Evolutionary conservation across 129 eudicot genomes (phyloP), one percentile per base, ranked within the genome.

Genomic region (Solidago caesia): DNA sequence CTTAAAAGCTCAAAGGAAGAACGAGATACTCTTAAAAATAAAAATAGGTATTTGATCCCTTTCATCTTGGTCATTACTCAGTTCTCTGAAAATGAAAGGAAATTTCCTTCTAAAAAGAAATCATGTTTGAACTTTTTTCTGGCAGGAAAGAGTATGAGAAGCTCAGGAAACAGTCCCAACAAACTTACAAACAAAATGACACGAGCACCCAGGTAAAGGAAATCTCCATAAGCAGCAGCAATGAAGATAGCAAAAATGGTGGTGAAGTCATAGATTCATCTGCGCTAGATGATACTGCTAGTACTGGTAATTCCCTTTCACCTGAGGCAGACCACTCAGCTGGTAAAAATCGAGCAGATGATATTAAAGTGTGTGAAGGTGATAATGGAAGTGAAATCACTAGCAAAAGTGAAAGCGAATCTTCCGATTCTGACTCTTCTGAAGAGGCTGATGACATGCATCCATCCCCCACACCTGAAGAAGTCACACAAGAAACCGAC

Each of bases 1-100:
- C 75, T 90, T 77, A 85, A 76, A 56, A 87, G 92, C 55, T 76
- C 96, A 45, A 82, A 76, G 77, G 84, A 83, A 77, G 96, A 85
- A 61, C 84, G 96, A 67, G 88, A 81, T 56, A 10, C 79, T 65
- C 70, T 83, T 21, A 81, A 78, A 83, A 73, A 56, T 16, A 75
- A 81, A 69, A 87, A 90, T 66, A 85, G 90, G 96, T 89, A 78
- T 51, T 4, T n/a, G 15, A 16, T 26, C 21, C 66, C 16, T 71
- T 43, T 45, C 71, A 2, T 6, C 21, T 27, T n/a, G 71, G 49
- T 27, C 55, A 21, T 14, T 16, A 71, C 10, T 16, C 55, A 9
- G 10, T 27, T 46, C 44, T 26, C 51, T 7, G 7, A 10, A 29
- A 29, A 15, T 42, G 33, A n/a, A 26, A 69, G 39, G 16, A 5